These are phyloP conservation scores for Periconia sp. DNA, from an alignment of 2,329 filamentous ascomycete species.

Conservation along the genomic window DNA sequence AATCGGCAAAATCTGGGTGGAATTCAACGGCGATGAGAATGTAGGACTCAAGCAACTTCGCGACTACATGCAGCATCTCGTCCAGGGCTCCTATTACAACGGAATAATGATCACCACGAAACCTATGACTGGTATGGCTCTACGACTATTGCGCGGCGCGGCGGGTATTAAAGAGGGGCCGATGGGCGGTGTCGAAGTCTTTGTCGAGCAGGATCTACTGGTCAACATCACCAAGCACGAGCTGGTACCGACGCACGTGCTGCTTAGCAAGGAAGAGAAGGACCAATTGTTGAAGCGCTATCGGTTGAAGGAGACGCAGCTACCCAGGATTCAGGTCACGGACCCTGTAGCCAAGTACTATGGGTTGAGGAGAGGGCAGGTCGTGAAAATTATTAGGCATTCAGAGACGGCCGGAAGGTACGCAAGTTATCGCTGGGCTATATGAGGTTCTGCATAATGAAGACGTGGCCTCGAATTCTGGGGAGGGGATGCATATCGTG, in stretches of 20 bases:
- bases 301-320: conserved; percentile 93
- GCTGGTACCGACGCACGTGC: conserved; percentile 88
- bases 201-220: conserved; percentile 91
- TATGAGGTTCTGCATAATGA: conserved; percentile 27
- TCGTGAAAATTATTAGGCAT: conserved; percentile 97
- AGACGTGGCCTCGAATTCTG: background rate
- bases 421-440: conserved; percentile 82
- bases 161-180: conserved; percentile 48
- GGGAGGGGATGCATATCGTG: background rate
- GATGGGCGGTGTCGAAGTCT: conserved; percentile 90
- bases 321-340: conserved; percentile 86
- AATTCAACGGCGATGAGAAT: conserved; percentile 79
- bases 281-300: conserved; percentile 81
- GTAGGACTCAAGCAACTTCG: conserved; percentile 94
- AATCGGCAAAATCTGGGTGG: conserved; percentile 88
- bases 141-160: conserved; percentile 36
- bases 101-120: conserved; percentile 88
- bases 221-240: conserved; percentile 99
- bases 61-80: conserved; percentile 80
- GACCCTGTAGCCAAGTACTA: conserved; percentile 93
- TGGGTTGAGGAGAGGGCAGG: conserved; percentile 85
- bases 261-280: conserved; percentile 91
- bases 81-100: conserved; percentile 78
- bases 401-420: conserved; percentile 95
- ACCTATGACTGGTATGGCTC: conserved; percentile 78